Evolutionary conservation across 768 basidiomycete genomes (phyloP), one percentile per base, ranked within the genome.

Genomic region (Holtermanniella nyarrowii): DNA sequence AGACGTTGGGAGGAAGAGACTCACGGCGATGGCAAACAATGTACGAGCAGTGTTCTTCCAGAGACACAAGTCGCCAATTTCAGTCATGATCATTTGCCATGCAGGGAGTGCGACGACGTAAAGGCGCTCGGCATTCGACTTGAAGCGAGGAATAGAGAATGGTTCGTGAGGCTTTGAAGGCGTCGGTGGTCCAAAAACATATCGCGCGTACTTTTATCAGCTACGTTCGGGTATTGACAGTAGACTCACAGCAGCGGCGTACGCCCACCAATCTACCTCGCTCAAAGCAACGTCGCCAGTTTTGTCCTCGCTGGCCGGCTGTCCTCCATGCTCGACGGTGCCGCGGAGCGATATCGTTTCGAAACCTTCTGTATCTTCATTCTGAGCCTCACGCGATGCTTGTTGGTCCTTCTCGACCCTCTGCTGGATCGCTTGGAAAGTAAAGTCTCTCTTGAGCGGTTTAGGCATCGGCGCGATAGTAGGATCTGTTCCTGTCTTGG

Each of bases 41-140:
- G 42, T 59, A 16, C 16, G 22, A 21, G 23, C 22, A 13, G 40
- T 27, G 43, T 56, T 46, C 20, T 46, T 26, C 58, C 58, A 59
- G 23, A 56, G 42, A 39, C 51, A 48, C 5, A 59, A 40, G 10
- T 56, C 51, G 2, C 47, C 54, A n/a, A 56, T n/a, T 12, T 3
- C 12, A 2, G 11, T 14, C 4, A 45, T 44, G 26, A 55, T 47
- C n/a, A 13, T 5, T 22, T 48, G 44, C 58, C 54, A 59, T 2
- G 48, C 42, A 22, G 58, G 55, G 27, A 26, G n/a, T 3, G 58
- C 55, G 26, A 46, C 48, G 1, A 53, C 52, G 40, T 59, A 59
- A 5, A 59, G 52, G 13, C 58, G 21, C 43, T 55, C 54, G n/a
- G 52, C 48, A 44, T 47, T 56, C 12, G 50, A 53, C 1, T 54